Evolutionary conservation across 1,284 basidiomycete species (phyloP), one percentile per base, ranked within the genome.

Genomic region (Porogramme epimiltina): DNA sequence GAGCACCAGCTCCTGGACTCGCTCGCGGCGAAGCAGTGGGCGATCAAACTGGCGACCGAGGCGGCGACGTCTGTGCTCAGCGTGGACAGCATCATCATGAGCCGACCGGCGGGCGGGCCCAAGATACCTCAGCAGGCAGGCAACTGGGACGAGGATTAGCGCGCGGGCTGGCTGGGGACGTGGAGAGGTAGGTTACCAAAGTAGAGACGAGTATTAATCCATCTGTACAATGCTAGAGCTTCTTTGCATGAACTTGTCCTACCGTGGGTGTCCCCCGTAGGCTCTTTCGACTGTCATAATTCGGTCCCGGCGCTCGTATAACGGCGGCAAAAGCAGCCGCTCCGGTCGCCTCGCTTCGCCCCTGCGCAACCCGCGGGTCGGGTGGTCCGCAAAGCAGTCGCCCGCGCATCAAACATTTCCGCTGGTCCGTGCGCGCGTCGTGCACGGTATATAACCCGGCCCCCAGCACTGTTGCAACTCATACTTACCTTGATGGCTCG

Each of bases 1-100:
- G 77, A 84, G 52, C 75, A 79, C 69, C 76, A 84, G 59, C 92
- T 95, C 57, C 80, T 85, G 54, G 94, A 97, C 68, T 87, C 94
- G 22, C 77, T 97, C 2, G 89, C 87, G 8, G 91, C 92, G 16
- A 97, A 96, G 71, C 77, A 84, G 9, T 97, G 94, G 93, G 93
- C 93, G 1, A 82, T 97, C 59, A 79, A 83, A 54, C 83, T 95
- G 25, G 94, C 90, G 15, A 95, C 95, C 0, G 95, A 97, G 67
- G 95, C 97, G 4, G 97, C 97, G 2, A 85, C 95, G 47, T 88
- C 91, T 0, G 94, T 99, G 20, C 82, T 99, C 42, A 90, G 89
- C 53, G 97, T 99, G 10, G 97, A 99, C 72, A 93, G 91, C 63
- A 98, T 98, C 72, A 99, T 99, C 74, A 96, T 98, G 85, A 93